phyloP scores from a whole-genome alignment of 2,329 filamentous ascomycete genomes.

The Aspergillus vadensis region DNA sequence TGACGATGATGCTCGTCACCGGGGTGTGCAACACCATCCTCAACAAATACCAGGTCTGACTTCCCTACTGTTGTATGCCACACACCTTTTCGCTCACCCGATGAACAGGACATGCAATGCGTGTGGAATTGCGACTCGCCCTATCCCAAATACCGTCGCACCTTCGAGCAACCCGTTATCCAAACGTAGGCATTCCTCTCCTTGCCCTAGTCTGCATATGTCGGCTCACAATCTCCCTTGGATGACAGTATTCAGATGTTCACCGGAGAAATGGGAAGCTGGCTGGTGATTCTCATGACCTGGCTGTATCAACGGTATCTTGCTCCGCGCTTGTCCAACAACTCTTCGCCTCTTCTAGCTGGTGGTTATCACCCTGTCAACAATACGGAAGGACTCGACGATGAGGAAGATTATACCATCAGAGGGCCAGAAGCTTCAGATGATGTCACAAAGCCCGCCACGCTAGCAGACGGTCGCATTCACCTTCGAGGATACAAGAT shows the following conservation, averaged over 20 bases:
- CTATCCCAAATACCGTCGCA: slow-evolving; percentile 64
- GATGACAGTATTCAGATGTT: slow-evolving; percentile 79
- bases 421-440: slow-evolving; percentile 47
- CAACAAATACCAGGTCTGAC: slow-evolving; percentile 86
- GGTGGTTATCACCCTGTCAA: slow-evolving; percentile 69
- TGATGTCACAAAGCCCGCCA: slow-evolving; percentile 55
- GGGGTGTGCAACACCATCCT: slow-evolving; percentile 96
- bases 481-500: slow-evolving; percentile 71
- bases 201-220: background rate
- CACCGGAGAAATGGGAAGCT: slow-evolving; percentile 92
- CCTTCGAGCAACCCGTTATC: slow-evolving; percentile 92
- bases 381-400: slow-evolving; percentile 50
- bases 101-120: slow-evolving; percentile 82
- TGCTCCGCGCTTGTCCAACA: slow-evolving; percentile 42
- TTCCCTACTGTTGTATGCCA: too few relatives aligned
- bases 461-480: slow-evolving; percentile 58
- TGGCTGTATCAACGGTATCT: slow-evolving; percentile 64
- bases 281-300: slow-evolving; percentile 79
- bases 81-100: slow-evolving; percentile 7
- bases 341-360: slow-evolving; percentile 43
- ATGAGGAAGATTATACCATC: slow-evolving; percentile 48
- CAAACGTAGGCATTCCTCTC: slow-evolving; percentile 64
- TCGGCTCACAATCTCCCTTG: background rate
- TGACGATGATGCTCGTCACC: slow-evolving; percentile 94
- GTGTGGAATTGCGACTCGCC: slow-evolving; percentile 80